A percentile compares a stretch with the other conserved stretches of the same genome.
Conservation (phyloP, 176 grass and related monocot species). For the Eleusine coracana region DNA sequence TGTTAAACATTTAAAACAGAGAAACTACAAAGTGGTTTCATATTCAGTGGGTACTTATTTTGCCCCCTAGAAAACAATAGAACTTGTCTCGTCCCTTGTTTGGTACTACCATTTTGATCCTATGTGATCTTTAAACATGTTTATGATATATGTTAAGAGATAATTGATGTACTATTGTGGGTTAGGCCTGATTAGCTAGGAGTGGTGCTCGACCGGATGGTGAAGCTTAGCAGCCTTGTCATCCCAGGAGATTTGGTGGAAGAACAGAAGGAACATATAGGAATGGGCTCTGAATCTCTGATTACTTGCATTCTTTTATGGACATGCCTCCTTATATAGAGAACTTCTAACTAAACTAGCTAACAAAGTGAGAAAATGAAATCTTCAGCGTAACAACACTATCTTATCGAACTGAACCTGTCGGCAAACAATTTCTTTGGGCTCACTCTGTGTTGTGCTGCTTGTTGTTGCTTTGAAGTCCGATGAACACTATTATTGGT, state of each 20-base stretch:
- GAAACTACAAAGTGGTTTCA: neutral
- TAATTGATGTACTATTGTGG: neutral
- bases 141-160: no score
- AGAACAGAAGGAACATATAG: neutral
- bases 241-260: no score
- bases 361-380: neutral
- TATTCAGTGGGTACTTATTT: neutral
- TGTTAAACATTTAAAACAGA: slow-evolving; percentile 1
- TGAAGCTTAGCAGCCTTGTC: no score
- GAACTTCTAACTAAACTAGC: neutral
- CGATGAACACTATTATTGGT: neutral
- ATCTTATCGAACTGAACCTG: neutral
- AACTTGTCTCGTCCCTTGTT: neutral
- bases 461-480: neutral
- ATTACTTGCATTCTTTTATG: neutral
- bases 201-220: no score
- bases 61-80: neutral
- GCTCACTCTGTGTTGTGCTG: neutral
- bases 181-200: neutral
- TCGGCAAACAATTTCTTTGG: neutral
- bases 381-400: neutral
- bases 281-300: neutral
- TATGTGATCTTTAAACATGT: no score
- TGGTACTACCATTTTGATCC: no score
- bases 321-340: neutral